Evolutionary conservation across 2,329 filamentous ascomycete species (phyloP).

Genomic region (Coleophoma crateriformis): DNA sequence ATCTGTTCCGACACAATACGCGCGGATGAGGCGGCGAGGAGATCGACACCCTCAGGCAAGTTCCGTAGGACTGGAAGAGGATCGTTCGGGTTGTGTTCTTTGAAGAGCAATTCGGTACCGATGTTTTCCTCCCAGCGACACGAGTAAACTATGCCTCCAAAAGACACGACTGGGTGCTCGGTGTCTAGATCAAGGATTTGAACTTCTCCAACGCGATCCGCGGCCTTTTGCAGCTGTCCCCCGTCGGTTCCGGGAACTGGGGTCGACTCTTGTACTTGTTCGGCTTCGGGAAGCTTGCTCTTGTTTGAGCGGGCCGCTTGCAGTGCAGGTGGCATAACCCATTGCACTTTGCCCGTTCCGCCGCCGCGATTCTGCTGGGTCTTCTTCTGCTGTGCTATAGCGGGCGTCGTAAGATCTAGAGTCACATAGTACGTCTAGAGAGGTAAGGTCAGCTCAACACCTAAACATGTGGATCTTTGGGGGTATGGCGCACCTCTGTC

Average conservation of each 20-base stretch:
- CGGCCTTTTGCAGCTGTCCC: slow-evolving; percentile 3
- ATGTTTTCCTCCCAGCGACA: slow-evolving; percentile 79
- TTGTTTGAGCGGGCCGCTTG: no score
- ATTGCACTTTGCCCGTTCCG: no score
- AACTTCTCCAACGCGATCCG: slow-evolving; percentile 37
- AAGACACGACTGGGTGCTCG: slow-evolving; percentile 70
- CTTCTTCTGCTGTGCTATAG: slow-evolving; percentile 2
- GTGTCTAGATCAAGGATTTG: slow-evolving; percentile 84
- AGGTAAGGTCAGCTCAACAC: slow-evolving; percentile 2
- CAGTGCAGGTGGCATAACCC: no score
- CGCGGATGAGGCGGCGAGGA: slow-evolving; percentile 65
- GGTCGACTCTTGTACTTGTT: neutral
- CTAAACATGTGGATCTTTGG: neutral
- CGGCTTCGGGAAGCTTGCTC: no score
- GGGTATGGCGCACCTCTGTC: slow-evolving; percentile 42
- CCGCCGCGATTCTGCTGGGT: slow-evolving; percentile 2
- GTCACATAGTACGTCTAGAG: slow-evolving; percentile 58
- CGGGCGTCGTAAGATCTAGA: slow-evolving; percentile 49
- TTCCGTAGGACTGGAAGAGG: slow-evolving; percentile 42
- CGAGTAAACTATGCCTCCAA: slow-evolving; percentile 71
- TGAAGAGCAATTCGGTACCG: slow-evolving; percentile 78
- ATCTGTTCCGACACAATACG: slow-evolving; percentile 65
- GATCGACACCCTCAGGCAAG: slow-evolving; percentile 55
- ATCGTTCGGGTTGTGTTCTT: slow-evolving; percentile 35
- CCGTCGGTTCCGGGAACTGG: slow-evolving; percentile 3